Percentiles rank a stretch among this genome's conserved stretches.
These are phyloP conservation scores for Cylindrotheca fusiformis DNA, from an alignment of 108 stramenopile species.

Conservation along the genomic window DNA sequence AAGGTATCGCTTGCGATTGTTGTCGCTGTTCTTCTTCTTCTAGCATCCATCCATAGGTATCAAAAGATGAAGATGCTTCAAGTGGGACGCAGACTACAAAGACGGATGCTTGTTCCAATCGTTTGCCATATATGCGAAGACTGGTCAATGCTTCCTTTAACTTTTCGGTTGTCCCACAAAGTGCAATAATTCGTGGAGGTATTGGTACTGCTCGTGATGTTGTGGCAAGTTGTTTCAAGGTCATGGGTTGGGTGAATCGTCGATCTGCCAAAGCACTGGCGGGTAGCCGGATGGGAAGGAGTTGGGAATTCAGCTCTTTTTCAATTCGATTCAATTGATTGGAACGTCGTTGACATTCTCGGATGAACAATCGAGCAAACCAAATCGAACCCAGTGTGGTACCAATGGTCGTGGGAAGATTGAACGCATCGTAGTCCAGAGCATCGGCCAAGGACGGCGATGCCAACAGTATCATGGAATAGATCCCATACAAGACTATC, in stretches of 20 bases:
- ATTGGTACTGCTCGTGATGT: background rate
- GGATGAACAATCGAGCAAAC: conserved; percentile 47
- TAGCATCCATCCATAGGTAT: conserved; percentile 5
- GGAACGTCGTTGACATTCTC: conserved; percentile 57
- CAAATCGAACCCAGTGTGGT: conserved; percentile 29
- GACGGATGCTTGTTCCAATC: conserved; percentile 55
- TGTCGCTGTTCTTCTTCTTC: background rate
- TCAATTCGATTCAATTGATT: conserved; percentile 73
- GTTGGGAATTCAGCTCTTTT: conserved; percentile 71
- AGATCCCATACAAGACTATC: conserved; percentile 58
- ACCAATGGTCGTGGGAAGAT: conserved; percentile 17
- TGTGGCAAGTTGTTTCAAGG: conserved; percentile 16
- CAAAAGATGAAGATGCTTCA: conserved; percentile 43
- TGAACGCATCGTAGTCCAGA: conserved; percentile 23
- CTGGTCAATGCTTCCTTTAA: conserved; percentile 33
- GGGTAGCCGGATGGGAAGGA: conserved; percentile 51
- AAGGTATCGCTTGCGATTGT: conserved; percentile 25
- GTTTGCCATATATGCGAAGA: conserved; percentile 42
- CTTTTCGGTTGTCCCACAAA: conserved; percentile 49
- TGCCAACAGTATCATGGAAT: conserved; percentile 42
- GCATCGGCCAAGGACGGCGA: conserved; percentile 58
- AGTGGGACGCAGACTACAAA: conserved; percentile 60
- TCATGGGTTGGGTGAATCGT: conserved; percentile 18
- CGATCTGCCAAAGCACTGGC: conserved; percentile 41
- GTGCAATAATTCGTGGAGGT: conserved; percentile 53